Percentiles rank a stretch among this genome's conserved stretches.
Conservation (phyloP, 2,329 filamentous ascomycete genomes). For the Eutypa lata region DNA sequence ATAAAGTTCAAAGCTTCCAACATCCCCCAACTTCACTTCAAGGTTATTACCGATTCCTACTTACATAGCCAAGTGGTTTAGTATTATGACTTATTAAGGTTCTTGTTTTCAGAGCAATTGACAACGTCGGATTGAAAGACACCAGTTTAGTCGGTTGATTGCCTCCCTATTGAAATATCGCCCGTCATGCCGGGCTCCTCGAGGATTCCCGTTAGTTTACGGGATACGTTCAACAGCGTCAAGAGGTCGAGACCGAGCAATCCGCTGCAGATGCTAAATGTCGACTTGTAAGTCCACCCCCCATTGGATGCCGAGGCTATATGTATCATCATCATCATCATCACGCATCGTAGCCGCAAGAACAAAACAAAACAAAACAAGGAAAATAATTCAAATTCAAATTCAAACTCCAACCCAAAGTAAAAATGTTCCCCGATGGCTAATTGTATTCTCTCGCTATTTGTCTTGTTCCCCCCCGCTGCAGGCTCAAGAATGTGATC, state of each 20-base stretch:
- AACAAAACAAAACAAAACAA: no score
- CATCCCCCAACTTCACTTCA: no score
- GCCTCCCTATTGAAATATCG: not conserved
- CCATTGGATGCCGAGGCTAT: not conserved
- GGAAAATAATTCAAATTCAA: no score
- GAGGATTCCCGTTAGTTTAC: slow-evolving; percentile 67
- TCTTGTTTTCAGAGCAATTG: no score
- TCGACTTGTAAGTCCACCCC: slow-evolving; percentile 55
- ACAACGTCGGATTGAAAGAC: no score
- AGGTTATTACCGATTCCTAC: no score
- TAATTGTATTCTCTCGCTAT: not conserved
- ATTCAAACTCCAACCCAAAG: no score
- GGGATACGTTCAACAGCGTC: slow-evolving; percentile 62
- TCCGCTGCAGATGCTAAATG: slow-evolving; percentile 58
- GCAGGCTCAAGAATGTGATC: slow-evolving; percentile 77
- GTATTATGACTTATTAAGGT: no score
- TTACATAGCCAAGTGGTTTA: no score
- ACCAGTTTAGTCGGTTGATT: no score
- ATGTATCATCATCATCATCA: not conserved
- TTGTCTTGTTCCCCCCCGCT: not conserved
- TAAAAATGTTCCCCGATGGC: not conserved
- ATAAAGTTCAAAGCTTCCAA: no score
- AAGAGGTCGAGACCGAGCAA: slow-evolving; percentile 55
- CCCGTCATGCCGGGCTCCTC: slow-evolving; percentile 62
- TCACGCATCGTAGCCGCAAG: not conserved